Percentiles rank a stretch among this genome's conserved stretches.
phyloP scores from a whole-genome alignment of 371 early-diverging fungal genomes.

The Mortierella sp. region DNA sequence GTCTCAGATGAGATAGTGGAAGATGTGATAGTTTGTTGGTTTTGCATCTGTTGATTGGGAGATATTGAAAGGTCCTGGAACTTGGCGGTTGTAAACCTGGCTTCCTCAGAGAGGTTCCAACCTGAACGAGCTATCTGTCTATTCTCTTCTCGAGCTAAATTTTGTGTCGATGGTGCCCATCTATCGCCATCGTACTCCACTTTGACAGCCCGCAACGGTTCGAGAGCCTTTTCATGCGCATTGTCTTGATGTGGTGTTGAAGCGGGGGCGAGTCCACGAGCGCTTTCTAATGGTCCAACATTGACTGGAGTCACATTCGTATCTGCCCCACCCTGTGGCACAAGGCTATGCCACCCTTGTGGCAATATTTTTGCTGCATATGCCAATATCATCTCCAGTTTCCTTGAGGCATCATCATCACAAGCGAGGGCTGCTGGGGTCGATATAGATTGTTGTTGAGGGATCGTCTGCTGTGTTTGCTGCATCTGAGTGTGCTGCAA shows the following conservation, averaged over 20 bases:
- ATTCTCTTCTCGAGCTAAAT: not conserved
- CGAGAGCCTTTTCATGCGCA: not conserved
- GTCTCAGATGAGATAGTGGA: not conserved
- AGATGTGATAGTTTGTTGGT: not conserved
- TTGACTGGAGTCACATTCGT: not conserved
- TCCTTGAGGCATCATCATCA: not conserved
- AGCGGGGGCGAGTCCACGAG: not conserved
- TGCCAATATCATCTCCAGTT: slow-evolving; percentile 28
- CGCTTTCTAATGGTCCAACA: not conserved
- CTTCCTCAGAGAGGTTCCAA: slow-evolving; percentile 14
- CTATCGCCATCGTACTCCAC: not conserved
- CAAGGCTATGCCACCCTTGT: slow-evolving; percentile 17
- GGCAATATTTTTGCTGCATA: slow-evolving; percentile 27
- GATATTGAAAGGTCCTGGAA: slow-evolving; percentile 24
- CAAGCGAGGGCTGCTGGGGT: not conserved
- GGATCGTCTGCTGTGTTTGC: not conserved
- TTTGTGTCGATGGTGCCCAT: not conserved
- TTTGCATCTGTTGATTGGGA: not conserved
- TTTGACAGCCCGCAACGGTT: not conserved
- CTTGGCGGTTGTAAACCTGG: slow-evolving; percentile 12
- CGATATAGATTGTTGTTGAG: not conserved
- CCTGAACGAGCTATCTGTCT: not conserved
- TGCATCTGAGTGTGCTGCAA: not conserved
- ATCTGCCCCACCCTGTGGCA: not conserved
- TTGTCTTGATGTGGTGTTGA: not conserved